Evolutionary conservation across 1,284 basidiomycete genomes (phyloP).

Genomic region (Microbotryum intermedium): DNA sequence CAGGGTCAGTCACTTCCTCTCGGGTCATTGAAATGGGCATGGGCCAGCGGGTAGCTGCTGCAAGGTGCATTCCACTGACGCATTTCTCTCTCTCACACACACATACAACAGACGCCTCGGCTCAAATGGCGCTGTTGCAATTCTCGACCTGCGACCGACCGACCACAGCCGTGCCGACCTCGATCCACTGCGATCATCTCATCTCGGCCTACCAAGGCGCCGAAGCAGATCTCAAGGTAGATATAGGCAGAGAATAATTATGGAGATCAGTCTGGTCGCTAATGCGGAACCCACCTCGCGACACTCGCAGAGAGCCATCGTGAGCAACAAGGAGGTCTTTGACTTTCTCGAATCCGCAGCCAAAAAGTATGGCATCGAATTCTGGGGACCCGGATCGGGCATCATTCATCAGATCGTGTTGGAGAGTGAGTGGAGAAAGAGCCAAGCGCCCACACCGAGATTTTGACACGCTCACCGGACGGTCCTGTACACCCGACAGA

Average conservation of each 20-base stretch:
- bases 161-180: slow-evolving; percentile 75
- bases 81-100: neutral
- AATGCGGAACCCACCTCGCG: slow-evolving; percentile 9
- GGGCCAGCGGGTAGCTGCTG: neutral
- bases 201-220: slow-evolving; percentile 62
- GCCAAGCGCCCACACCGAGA: too few relatives aligned
- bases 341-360: slow-evolving; percentile 94
- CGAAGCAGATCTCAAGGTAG: slow-evolving; percentile 66
- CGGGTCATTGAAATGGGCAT: neutral
- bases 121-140: slow-evolving; percentile 88
- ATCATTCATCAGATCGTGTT: slow-evolving; percentile 93
- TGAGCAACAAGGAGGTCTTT: slow-evolving; percentile 91
- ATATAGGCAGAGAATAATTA: neutral
- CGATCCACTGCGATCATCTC: slow-evolving; percentile 92
- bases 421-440: slow-evolving; percentile 55
- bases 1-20: slow-evolving; percentile 47
- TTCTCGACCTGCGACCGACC: slow-evolving; percentile 96
- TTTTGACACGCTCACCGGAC: neutral
- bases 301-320: slow-evolving; percentile 59
- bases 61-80: neutral
- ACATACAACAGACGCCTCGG: slow-evolving; percentile 64
- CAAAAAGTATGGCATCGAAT: slow-evolving; percentile 74
- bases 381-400: slow-evolving; percentile 87
- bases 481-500: slow-evolving; percentile 16
- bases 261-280: neutral